A percentile compares a stretch with the other conserved stretches of the same genome.
Conservation (phyloP, 495 filamentous ascomycete species). For the Friedmanniomyces endolithicus region DNA sequence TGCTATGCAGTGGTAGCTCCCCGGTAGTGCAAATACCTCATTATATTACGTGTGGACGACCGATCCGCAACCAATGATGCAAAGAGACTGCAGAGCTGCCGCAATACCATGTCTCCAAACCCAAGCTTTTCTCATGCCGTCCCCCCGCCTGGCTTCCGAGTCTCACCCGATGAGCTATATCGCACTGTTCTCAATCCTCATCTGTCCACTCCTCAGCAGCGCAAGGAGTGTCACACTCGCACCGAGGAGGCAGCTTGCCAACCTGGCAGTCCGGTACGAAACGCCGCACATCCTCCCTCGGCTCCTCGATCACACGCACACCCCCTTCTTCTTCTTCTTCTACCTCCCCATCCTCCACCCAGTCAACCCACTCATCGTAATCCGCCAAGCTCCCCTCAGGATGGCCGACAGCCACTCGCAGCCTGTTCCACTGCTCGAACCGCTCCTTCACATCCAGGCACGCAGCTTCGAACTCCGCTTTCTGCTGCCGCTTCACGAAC, state of each 20-base stretch:
- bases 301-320: background rate
- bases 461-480: slow-evolving; percentile 6
- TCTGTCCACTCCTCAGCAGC: background rate
- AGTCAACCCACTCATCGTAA: slow-evolving; percentile 3
- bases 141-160: too few species aligned
- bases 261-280: background rate
- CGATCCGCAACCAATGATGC: too few species aligned
- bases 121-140: too few species aligned
- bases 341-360: too few species aligned
- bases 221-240: background rate
- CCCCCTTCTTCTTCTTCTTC: slow-evolving; percentile 6
- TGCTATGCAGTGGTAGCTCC: too few species aligned
- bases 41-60: too few species aligned
- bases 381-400: background rate
- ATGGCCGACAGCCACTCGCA: background rate
- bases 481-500: slow-evolving; percentile 10
- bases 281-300: background rate
- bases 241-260: background rate
- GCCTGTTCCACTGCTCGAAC: slow-evolving; percentile 2
- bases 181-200: background rate
- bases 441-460: background rate
- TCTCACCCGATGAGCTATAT: too few species aligned
- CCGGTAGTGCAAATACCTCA: too few species aligned
- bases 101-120: too few species aligned
- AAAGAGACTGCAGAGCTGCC: too few species aligned